Evolutionary conservation across 1,139 yeast genomes (phyloP), one percentile per base, ranked within the genome.

Genomic region (Diutina sp.): DNA sequence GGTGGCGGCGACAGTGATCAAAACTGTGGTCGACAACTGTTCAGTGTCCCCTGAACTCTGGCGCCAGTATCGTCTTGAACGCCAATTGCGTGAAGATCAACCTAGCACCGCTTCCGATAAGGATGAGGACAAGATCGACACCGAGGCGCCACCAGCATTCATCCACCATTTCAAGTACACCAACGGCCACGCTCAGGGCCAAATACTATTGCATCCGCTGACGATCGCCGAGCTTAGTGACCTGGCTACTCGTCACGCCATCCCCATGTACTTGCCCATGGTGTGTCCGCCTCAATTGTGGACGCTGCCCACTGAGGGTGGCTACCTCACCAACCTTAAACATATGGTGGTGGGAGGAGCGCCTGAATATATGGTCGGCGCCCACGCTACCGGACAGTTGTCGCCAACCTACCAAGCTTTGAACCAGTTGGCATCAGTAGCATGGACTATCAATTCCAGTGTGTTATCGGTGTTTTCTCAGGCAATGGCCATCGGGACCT

Each of bases 381-480:
- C 76, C 0, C 67, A 69, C 55, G 54, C 58, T 2, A 63, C 70
- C 0, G 77, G 77, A 1, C 77, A 74, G 57, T 60, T 76, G 46
- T 62, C 67, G 18, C 67, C 72, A 4, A 62, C 69, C 0, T 75
- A 69, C 58, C 57, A 61, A n/a, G 68, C 70, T 6, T 64, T 76
- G 28, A 65, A 73, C 57, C 60, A 63, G 21, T 61, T 75, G 45
- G 70, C 76, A 0, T 57, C 64, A 1, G 62, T 64, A 4, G 67
- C 74, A 0, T 76, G 80, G 80, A 69, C 74, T 0, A 64, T 76
- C 1, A 72, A 76, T 58, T 59, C 66, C 1, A 57, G 59, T 1
- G 66, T 73, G 32, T 57, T 70, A 5, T 47, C 56, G 1, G 63
- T 70, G 1, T 67, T 73, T 46, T 64, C 67, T 51, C 14, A 60